Percentiles rank a stretch among this genome's conserved stretches.
phyloP scores from a whole-genome alignment of 371 early-diverging fungal genomes.

The Mucor sp. region DNA sequence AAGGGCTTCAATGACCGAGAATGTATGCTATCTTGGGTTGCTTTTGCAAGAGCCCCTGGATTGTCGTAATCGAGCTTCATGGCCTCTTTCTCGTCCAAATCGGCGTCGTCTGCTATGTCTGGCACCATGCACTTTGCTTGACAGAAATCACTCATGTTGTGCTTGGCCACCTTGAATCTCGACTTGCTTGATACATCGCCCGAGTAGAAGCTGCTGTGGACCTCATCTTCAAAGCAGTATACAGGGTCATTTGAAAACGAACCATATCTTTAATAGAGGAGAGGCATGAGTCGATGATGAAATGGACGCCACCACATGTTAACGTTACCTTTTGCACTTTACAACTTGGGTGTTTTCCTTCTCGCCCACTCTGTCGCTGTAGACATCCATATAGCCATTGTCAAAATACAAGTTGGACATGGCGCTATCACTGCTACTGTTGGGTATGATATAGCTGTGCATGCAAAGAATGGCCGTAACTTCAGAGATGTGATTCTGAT shows the following conservation, averaged over 20 bases:
- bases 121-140: background rate
- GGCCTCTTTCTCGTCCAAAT: background rate
- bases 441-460: constrained; percentile 77
- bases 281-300: background rate
- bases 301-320: background rate
- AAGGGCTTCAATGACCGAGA: background rate
- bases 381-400: constrained; percentile 46
- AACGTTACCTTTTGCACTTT: constrained; percentile 11
- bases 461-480: constrained; percentile 87
- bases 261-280: background rate
- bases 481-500: constrained; percentile 94
- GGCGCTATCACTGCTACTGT: constrained; percentile 28
- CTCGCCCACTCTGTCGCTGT: background rate
- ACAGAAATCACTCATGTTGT: background rate
- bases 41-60: background rate
- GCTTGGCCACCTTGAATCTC: background rate
- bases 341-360: constrained; percentile 1
- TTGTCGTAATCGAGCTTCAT: background rate
- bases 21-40: background rate
- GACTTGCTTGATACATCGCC: background rate
- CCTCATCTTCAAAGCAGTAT: constrained; percentile 5
- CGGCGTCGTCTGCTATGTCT: background rate
- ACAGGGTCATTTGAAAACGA: constrained; percentile 4
- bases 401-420: constrained; percentile 95
- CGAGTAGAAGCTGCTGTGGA: constrained; percentile 6